Percentiles rank a stretch among this genome's conserved stretches.
Conservation (phyloP, 805 yeast genomes). For the Scheffersomyces coipomensis region DNA sequence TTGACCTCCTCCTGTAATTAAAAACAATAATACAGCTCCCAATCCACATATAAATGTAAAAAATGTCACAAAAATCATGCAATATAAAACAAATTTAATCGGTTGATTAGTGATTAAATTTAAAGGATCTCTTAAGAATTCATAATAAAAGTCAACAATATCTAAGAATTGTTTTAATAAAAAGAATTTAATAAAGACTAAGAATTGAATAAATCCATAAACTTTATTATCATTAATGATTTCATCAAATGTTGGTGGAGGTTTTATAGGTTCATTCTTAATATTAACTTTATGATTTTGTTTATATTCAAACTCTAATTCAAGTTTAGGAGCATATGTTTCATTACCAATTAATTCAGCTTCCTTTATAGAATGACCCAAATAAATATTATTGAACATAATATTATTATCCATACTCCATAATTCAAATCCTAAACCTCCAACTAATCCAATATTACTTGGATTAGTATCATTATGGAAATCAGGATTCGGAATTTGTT, state of each 20-base stretch:
- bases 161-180: conserved; percentile 17
- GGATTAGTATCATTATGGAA: conserved; percentile 60
- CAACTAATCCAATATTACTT: conserved; percentile 57
- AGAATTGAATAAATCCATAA: conserved; percentile 12
- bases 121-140: conserved; percentile 45
- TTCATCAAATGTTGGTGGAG: conserved; percentile 43
- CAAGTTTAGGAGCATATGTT: conserved; percentile 60
- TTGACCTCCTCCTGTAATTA: conserved; percentile 3
- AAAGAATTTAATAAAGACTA: conserved; percentile 16
- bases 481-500: conserved; percentile 64
- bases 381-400: conserved; percentile 77
- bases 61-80: conserved; percentile 37
- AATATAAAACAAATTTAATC: conserved; percentile 47
- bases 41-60: conserved; percentile 46
- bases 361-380: conserved; percentile 81
- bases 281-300: conserved; percentile 42
- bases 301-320: conserved; percentile 46
- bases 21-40: conserved; percentile 7
- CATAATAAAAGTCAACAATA: conserved; percentile 32
- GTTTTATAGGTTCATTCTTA: conserved; percentile 39
- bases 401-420: conserved; percentile 83
- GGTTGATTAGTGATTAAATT: conserved; percentile 46
- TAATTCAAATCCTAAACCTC: conserved; percentile 83
- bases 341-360: conserved; percentile 82
- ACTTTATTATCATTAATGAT: conserved; percentile 19